phyloP scores from a whole-genome alignment of 345 rosid genomes.

The Kernera saxatilis region DNA sequence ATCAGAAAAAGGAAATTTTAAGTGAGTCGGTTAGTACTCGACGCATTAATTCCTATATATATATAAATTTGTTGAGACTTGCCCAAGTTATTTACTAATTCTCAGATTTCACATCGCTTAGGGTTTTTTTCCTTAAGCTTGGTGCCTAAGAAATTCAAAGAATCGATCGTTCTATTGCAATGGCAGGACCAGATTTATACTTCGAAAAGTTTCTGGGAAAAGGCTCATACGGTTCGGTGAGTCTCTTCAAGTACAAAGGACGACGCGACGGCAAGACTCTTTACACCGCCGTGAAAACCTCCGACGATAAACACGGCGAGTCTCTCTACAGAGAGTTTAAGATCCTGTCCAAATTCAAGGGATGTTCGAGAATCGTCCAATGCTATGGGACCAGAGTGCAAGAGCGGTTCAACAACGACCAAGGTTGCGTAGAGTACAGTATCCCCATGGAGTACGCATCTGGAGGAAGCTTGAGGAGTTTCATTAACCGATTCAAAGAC shows the following conservation, averaged over 20 bases:
- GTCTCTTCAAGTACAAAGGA: too few relatives aligned
- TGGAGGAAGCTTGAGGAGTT: conserved; percentile 32
- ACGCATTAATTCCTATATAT: too few relatives aligned
- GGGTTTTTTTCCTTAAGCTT: background rate
- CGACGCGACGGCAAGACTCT: too few relatives aligned
- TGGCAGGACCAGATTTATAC: background rate
- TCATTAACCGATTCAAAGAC: conserved; percentile 15
- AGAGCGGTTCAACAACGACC: background rate
- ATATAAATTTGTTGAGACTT: too few relatives aligned
- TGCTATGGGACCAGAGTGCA: conserved; percentile 27
- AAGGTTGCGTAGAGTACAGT: conserved; percentile 26
- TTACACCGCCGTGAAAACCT: too few relatives aligned
- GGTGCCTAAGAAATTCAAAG: background rate
- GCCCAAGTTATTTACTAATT: background rate
- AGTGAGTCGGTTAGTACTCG: too few relatives aligned
- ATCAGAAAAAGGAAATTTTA: too few relatives aligned
- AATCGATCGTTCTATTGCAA: background rate
- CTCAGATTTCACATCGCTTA: background rate
- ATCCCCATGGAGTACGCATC: conserved; percentile 41
- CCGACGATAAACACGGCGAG: too few relatives aligned
- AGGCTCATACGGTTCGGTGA: background rate
- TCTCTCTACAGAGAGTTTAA: too few relatives aligned
- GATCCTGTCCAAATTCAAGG: too few relatives aligned
- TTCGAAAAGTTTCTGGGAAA: background rate
- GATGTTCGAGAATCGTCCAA: conserved; percentile 24